Evolutionary conservation across 768 basidiomycete genomes (phyloP), one percentile per base, ranked within the genome.

Genomic region (Calocybe cyanea): DNA sequence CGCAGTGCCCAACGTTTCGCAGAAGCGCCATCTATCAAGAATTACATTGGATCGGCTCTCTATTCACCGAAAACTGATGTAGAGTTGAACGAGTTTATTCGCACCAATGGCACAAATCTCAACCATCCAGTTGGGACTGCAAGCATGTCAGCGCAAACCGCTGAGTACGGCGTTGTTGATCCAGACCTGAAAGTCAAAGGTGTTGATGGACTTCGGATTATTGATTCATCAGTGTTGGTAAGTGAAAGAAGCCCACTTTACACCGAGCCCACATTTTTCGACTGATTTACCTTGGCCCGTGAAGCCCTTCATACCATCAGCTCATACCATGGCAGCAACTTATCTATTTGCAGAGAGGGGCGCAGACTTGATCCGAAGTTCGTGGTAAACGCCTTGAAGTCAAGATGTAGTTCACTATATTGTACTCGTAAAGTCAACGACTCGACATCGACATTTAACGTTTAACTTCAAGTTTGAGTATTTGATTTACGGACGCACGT

Each of bases 181-280:
- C 53, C 53, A 18, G 56, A 65, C 41, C 48, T 71, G 34, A 43
- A 33, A 15, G 63, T 71, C 8, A 67, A 69, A 48, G 64, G 65
- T 9, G 56, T 63, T 2, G 28, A 13, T 0, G 68, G 63, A 8
- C 36, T 70, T 17, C 52, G 70, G 4, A 51, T 71, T 15, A 60
- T 70, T 8, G 68, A 69, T 51, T 57, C 63, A 9, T 65, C 65
- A 36, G 57, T 68, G 3, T 18, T 49, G 18, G 49, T 51, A 35
- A 34, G 52, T 38, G 30, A 3, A 7, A n/a, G n/a, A n/a, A n/a
- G n/a, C n/a, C n/a, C n/a, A n/a, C n/a, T n/a, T n/a, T n/a, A n/a
- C n/a, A n/a, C n/a, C n/a, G n/a, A n/a, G n/a, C n/a, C n/a, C n/a
- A n/a, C n/a, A n/a, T n/a, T n/a, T n/a, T n/a, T n/a, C n/a, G n/a